These are phyloP conservation scores for Pilaira anomala DNA, from an alignment of 192 early-diverging fungal genomes.

Conservation along the genomic window DNA sequence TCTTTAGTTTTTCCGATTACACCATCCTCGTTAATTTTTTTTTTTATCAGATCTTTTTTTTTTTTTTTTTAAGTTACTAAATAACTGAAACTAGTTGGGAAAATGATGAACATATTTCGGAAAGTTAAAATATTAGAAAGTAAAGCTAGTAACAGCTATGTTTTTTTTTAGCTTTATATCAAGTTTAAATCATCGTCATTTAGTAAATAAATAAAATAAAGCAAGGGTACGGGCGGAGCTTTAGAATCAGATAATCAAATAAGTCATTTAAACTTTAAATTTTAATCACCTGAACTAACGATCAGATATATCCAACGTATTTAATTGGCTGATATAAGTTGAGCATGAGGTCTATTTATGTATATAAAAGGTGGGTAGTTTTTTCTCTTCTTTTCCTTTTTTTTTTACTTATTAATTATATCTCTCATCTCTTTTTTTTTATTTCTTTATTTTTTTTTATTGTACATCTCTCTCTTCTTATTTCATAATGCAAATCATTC, in stretches of 20 bases:
- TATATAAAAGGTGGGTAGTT: not conserved
- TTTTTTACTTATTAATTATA: not conserved
- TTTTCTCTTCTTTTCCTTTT: not conserved
- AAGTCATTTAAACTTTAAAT: conserved; percentile 5
- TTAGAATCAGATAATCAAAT: conserved; percentile 16
- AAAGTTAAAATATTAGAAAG: too few relatives aligned
- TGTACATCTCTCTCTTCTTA: conserved; percentile 3
- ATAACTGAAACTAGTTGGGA: too few relatives aligned
- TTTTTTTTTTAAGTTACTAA: too few relatives aligned
- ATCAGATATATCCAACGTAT: conserved; percentile 7
- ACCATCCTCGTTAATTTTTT: too few relatives aligned
- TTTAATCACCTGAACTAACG: conserved; percentile 9
- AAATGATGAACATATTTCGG: too few relatives aligned
- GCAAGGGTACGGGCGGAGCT: conserved; percentile 4
- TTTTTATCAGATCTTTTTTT: too few relatives aligned
- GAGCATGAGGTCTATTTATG: too few relatives aligned
- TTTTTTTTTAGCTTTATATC: too few relatives aligned
- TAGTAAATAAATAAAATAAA: too few relatives aligned
- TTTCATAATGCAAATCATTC: conserved; percentile 15
- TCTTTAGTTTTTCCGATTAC: too few relatives aligned
- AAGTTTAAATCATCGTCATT: conserved; percentile 1
- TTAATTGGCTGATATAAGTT: not conserved
- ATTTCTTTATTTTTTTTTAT: too few relatives aligned
- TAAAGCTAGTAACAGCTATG: too few relatives aligned
- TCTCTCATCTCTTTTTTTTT: conserved; percentile 13